These are phyloP conservation scores for Aspergillus nidulans DNA, from an alignment of 495 filamentous ascomycete genomes.

Conservation along the genomic window DNA sequence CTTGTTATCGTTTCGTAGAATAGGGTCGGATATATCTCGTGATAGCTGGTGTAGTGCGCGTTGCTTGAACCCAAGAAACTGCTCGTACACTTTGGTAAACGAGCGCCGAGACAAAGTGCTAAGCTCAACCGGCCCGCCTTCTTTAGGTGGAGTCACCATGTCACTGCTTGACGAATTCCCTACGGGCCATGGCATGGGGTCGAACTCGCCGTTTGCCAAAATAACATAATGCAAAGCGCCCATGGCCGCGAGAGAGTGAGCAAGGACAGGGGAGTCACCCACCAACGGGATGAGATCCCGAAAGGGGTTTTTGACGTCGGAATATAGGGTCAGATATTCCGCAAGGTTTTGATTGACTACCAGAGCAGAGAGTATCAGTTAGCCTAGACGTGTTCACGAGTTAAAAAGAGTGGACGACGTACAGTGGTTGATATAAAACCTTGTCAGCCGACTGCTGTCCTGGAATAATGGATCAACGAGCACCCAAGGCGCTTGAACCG, in stretches of 20 bases:
- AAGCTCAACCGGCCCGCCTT: constrained; percentile 28
- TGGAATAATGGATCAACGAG: constrained; percentile 42
- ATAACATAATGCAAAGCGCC: constrained; percentile 43
- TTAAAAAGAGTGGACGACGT: constrained; percentile 12
- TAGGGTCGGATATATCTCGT: constrained; percentile 31
- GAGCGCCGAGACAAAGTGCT: constrained; percentile 27
- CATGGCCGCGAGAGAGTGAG: constrained; percentile 34
- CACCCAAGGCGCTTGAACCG: constrained; percentile 28
- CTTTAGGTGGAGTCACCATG: constrained; percentile 20
- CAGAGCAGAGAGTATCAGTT: not conserved
- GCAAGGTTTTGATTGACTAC: constrained; percentile 36
- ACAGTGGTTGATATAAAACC: constrained; percentile 43
- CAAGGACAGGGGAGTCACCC: constrained; percentile 36
- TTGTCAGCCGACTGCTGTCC: constrained; percentile 31
- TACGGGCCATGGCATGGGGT: constrained; percentile 35
- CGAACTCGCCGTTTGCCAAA: constrained; percentile 30
- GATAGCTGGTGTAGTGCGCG: constrained; percentile 39
- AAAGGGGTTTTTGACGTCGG: constrained; percentile 38
- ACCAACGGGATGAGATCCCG: constrained; percentile 37
- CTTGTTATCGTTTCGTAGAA: constrained; percentile 36
- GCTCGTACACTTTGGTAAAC: constrained; percentile 32
- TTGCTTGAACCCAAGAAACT: constrained; percentile 42
- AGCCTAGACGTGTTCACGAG: not conserved
- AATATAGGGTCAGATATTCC: constrained; percentile 35
- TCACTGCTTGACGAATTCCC: constrained; percentile 17